Conservation (phyloP, 2,329 filamentous ascomycete species). For the Zymoseptoria pseudotritici region DNA sequence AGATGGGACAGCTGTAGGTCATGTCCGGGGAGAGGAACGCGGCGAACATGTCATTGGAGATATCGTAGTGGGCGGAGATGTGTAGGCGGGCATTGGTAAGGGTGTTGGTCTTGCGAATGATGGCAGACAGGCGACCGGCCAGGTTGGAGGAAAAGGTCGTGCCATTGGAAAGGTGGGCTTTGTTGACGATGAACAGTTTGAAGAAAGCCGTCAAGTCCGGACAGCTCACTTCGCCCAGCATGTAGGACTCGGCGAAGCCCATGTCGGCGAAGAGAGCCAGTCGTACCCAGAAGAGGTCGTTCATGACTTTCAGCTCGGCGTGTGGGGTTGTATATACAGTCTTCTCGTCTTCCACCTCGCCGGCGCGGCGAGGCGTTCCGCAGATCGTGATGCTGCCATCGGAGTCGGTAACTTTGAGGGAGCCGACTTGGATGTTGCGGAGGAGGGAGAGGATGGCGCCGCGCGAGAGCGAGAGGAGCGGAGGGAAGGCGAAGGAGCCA, state of each 20-base stretch:
- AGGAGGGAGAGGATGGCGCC: constrained; percentile 40
- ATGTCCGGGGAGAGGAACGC: constrained; percentile 68
- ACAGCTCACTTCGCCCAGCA: constrained; percentile 64
- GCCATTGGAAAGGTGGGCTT: constrained; percentile 53
- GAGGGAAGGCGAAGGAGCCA: constrained; percentile 41
- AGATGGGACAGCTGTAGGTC: constrained; percentile 68
- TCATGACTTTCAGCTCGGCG: constrained; percentile 53
- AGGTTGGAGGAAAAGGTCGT: constrained; percentile 55
- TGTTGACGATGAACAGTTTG: constrained; percentile 61
- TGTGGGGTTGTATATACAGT: constrained; percentile 34
- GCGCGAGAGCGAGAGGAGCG: constrained; percentile 41
- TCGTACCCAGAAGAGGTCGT: constrained; percentile 64
- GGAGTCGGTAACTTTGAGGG: constrained; percentile 38
- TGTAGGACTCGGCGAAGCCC: constrained; percentile 67
- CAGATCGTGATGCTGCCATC: constrained; percentile 38
- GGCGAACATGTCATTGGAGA: constrained; percentile 68
- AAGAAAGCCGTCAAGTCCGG: constrained; percentile 62
- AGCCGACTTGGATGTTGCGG: constrained; percentile 39
- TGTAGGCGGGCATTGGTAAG: constrained; percentile 54
- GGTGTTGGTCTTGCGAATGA: constrained; percentile 43
- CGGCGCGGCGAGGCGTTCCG: constrained; percentile 31
- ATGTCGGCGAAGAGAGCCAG: constrained; percentile 64
- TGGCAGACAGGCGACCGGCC: constrained; percentile 49
- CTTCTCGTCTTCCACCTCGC: constrained; percentile 33
- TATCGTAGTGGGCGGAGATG: constrained; percentile 66